phyloP scores from a whole-genome alignment of 345 rosid genomes.

The Sisymbrium irio region DNA sequence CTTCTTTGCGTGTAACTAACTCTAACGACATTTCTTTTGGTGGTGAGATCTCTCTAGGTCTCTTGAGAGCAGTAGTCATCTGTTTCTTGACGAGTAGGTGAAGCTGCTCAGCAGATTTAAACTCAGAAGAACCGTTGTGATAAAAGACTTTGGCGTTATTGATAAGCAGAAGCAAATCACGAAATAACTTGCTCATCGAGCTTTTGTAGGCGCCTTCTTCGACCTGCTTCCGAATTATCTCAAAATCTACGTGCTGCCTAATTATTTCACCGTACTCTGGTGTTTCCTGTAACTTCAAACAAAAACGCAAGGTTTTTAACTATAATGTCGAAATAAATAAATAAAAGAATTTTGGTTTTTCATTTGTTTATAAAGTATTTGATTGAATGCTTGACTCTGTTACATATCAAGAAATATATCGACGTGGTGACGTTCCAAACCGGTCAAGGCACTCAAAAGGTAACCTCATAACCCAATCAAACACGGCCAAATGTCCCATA shows the following conservation, averaged over 20 bases:
- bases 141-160: constrained; percentile 53
- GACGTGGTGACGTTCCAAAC: not conserved
- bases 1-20: not conserved
- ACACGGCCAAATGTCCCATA: not conserved
- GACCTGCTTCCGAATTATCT: constrained; percentile 37
- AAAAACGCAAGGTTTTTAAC: not conserved
- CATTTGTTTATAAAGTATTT: not conserved
- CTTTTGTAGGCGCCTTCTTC: constrained; percentile 46
- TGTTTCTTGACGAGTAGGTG: constrained; percentile 42
- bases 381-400: not conserved
- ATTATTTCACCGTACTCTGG: constrained; percentile 36
- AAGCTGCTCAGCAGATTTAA: constrained; percentile 41
- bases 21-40: constrained; percentile 11
- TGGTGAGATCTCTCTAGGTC: not conserved
- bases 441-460: not conserved
- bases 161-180: constrained; percentile 57
- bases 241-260: constrained; percentile 55
- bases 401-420: not conserved
- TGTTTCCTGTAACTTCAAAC: constrained; percentile 43
- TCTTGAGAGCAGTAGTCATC: constrained; percentile 10
- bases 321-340: not conserved
- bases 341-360: not conserved
- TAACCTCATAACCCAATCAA: not conserved
- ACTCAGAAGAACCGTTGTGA: constrained; percentile 41
- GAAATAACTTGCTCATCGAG: constrained; percentile 38